These are phyloP conservation scores for Moelleriella libera DNA, from an alignment of 2,329 filamentous ascomycete species.

Conservation along the genomic window DNA sequence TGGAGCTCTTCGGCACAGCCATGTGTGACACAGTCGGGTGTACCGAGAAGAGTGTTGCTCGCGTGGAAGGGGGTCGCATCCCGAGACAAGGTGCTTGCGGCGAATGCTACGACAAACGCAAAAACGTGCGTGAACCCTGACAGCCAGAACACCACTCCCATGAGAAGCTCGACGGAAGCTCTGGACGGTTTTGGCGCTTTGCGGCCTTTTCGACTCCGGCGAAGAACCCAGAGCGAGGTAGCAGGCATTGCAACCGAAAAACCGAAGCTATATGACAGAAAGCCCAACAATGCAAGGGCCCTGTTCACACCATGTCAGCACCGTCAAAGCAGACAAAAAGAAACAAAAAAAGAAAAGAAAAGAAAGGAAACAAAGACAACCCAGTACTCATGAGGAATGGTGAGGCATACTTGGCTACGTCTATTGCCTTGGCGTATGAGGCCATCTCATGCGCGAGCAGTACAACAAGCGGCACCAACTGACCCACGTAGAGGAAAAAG, in stretches of 20 bases:
- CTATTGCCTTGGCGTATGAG: neutral
- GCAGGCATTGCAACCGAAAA: constrained; percentile 4
- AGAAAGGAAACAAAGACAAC: neutral
- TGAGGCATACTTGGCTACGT: neutral
- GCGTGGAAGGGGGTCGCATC: neutral
- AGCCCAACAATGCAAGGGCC: neutral
- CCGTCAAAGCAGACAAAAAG: neutral
- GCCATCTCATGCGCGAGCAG: constrained; percentile 1
- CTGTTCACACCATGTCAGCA: neutral
- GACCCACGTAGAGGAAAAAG: constrained; percentile 5
- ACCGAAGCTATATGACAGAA: constrained; percentile 1
- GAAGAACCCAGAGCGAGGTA: constrained; percentile 1
- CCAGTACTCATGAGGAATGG: too few species aligned
- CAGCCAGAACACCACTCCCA: constrained; percentile 1
- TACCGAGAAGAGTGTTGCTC: constrained; percentile 3
- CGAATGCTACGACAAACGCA: constrained; percentile 4
- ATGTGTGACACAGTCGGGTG: neutral
- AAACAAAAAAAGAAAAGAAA: neutral
- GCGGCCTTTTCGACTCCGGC: neutral
- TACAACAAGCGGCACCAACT: constrained; percentile 2
- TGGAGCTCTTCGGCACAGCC: neutral
- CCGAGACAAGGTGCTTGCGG: neutral
- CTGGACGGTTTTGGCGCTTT: neutral
- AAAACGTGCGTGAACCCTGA: constrained; percentile 4
- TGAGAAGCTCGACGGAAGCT: neutral